Evolutionary conservation across 2,329 filamentous ascomycete species (phyloP).

Genomic region (Phyllosticta citrichinensis): DNA sequence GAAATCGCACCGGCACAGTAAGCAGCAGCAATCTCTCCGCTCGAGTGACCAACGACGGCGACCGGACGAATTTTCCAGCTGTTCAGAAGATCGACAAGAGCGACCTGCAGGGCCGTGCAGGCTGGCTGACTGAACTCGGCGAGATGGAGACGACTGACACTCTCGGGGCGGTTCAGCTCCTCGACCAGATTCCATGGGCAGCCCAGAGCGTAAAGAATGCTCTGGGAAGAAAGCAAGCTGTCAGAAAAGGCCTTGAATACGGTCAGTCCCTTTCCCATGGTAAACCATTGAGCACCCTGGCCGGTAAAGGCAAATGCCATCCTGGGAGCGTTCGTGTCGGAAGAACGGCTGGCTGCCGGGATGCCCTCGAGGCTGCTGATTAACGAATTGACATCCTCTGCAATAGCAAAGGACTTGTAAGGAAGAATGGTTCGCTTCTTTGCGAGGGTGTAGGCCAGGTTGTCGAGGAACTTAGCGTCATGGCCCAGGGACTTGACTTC

Average conservation of each 20-base stretch:
- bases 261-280: constrained; percentile 12
- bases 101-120: constrained; percentile 20
- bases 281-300: constrained; percentile 21
- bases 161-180: constrained; percentile 17
- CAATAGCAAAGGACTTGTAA: neutral
- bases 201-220: constrained; percentile 3
- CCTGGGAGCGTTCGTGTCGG: neutral
- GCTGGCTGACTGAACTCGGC: constrained; percentile 17
- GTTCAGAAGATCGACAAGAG: constrained; percentile 17
- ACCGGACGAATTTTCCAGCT: constrained; percentile 18
- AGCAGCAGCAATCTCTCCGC: constrained; percentile 22
- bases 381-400: neutral
- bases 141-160: constrained; percentile 12
- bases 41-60: constrained; percentile 21
- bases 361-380: neutral
- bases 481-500: neutral
- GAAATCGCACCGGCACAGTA: constrained; percentile 15
- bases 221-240: constrained; percentile 6
- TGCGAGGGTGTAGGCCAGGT: constrained; percentile 4
- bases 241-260: neutral
- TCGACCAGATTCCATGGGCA: constrained; percentile 13
- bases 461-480: neutral
- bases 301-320: constrained; percentile 21
- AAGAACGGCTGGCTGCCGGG: neutral
- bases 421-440: neutral